Evolutionary conservation across 441 rosid genomes (phyloP), one percentile per base, ranked within the genome.

Genomic region (Eruca vesicaria): DNA sequence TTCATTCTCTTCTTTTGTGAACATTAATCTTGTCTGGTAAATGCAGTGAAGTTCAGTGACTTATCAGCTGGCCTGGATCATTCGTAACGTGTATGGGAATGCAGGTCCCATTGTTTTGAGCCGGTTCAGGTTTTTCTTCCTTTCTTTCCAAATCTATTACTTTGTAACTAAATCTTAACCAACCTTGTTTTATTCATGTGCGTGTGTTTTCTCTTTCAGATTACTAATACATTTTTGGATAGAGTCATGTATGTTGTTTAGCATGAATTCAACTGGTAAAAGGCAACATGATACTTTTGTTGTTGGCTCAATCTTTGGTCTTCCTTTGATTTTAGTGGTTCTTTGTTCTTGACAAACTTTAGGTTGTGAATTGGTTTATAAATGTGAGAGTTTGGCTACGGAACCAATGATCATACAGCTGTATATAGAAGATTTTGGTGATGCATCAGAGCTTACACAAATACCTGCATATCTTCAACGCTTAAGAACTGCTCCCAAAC

Each of bases 41-140:
- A 95, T 75, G 93, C 96, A 7, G 97, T 94, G 21, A 94, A 92
- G 83, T 92, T 92, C 75, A 90, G 86, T 57, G 96, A 92, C 75
- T 81, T 88, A 76, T 72, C 93, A 21, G 98, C 97, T 2, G 98
- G 98, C 48, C 93, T 91, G 71, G 96, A 95, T 82, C 92, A 82
- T 2, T 90, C 96, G 0, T 57, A 90, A 83, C 95, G 99, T 43
- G 88, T 86, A 58, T 95, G 98, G 97, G 98, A 95, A 78, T 93
- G 97, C 69, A 85, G 98, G 79, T 93, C 97, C 72, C 98, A 93
- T 55, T 86, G 93, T 81, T 84, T 89, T 2, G 98, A 95, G 79
- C 98, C 98, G 0, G 91, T 95, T 73, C 96, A 90, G 98, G 99
- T 94, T 65, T 38, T 74, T 38, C 36, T 57, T 69, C 38, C 68